These are phyloP conservation scores for Fusarium domesticum DNA, from an alignment of 2,329 filamentous ascomycete species.

Conservation along the genomic window DNA sequence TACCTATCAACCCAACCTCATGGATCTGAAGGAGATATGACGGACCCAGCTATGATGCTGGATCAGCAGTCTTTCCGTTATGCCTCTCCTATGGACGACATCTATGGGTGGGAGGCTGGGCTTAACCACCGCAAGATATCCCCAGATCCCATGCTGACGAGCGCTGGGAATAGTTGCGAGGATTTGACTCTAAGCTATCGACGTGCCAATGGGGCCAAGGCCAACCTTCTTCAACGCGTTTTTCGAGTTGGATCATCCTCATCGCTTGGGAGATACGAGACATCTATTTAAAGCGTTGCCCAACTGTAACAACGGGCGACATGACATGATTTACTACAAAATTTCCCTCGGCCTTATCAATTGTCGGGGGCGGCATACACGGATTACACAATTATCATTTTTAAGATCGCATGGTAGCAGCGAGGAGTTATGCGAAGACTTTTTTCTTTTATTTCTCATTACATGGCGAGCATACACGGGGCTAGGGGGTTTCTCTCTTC, in stretches of 20 bases:
- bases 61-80: constrained; percentile 16
- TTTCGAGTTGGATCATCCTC: constrained; percentile 23
- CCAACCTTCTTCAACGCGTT: constrained; percentile 25
- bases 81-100: constrained; percentile 32
- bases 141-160: constrained; percentile 10
- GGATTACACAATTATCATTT: too few relatives aligned
- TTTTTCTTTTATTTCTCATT: constrained; percentile 5
- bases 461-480: too few relatives aligned
- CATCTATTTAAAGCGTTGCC: constrained; percentile 2
- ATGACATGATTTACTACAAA: too few relatives aligned
- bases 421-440: constrained; percentile 22
- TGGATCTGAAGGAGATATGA: constrained; percentile 18
- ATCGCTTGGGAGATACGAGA: constrained; percentile 17
- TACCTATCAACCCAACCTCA: constrained; percentile 35
- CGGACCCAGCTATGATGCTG: constrained; percentile 8
- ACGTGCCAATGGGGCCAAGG: constrained; percentile 26
- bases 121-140: constrained; percentile 19
- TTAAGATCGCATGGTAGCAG: constrained; percentile 17
- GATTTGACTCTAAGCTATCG: constrained; percentile 20
- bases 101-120: constrained; percentile 56
- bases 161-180: constrained; percentile 13
- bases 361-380: too few relatives aligned
- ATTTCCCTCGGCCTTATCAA: too few relatives aligned
- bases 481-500: too few relatives aligned
- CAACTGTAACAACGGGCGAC: too few relatives aligned